Conservation (phyloP, 176 grass and related monocot genomes). For the Triticum urartu region DNA sequence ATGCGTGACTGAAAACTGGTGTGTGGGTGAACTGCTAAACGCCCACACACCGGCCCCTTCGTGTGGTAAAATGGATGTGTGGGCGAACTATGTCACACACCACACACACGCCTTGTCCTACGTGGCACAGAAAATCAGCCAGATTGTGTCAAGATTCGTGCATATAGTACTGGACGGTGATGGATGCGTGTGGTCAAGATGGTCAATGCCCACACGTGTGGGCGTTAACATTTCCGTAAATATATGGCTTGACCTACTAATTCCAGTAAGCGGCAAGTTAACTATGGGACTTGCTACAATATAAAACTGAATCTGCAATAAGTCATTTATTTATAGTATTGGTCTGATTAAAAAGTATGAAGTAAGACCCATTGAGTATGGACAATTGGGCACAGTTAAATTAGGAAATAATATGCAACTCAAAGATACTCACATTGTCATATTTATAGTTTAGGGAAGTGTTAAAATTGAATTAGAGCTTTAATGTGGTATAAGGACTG, state of each 20-base stretch:
- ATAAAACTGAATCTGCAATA: constrained; percentile 19
- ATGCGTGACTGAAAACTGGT: no score
- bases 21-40: no score
- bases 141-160: no score
- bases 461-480: not conserved
- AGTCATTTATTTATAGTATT: not conserved
- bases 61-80: no score
- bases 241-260: not conserved
- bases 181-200: no score
- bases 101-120: no score
- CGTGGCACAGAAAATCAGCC: no score
- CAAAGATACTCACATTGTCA: not conserved
- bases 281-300: not conserved
- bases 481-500: not conserved
- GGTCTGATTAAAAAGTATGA: not conserved
- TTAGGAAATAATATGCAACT: constrained; percentile 19
- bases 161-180: no score
- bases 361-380: not conserved
- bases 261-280: not conserved
- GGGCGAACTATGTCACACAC: no score
- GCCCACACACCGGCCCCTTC: no score
- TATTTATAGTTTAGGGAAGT: not conserved
- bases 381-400: not conserved
- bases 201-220: no score
- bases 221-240: no score